Evolutionary conservation across 2,329 filamentous ascomycete species (phyloP), one percentile per base, ranked within the genome.

Genomic region (Phialemoniopsis sp.): DNA sequence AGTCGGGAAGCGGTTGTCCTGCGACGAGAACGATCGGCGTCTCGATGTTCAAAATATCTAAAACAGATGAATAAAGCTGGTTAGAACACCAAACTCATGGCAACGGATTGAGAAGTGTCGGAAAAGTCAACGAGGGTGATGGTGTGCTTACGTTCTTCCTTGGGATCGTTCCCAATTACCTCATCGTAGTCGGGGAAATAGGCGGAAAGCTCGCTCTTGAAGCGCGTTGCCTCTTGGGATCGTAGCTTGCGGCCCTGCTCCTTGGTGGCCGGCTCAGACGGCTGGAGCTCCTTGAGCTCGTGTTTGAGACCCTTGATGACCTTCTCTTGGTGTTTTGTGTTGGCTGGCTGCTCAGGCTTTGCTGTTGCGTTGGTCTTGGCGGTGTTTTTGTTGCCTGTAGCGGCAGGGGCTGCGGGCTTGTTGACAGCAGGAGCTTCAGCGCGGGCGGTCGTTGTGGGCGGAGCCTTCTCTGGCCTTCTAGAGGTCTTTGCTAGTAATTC

Each of bases 111-210:
- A 34, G 36, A 28, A 42, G 18, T 29, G 35, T 28, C 33, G 41
- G 26, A 32, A 13, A 3, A 16, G 34, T 42, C 30, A 29, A 36
- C 32, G 28, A 14, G n/a, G 31, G 13, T 42, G 28, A 9, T 28
- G 35, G 21, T 16, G 16, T 30, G 70, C 78, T 59, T 75, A 90
- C 89, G 84, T 51, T 84, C 72, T 63, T 90, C 84, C 52, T 85
- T 85, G 30, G 82, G 79, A 46, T 88, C 83, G 57, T 94, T 87
- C 46, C 87, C 89, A 64, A 97, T 89, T 49, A 96, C 79, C 58
- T 95, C 88, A 63, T 96, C 90, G 62, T 95, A 97, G 55, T 94
- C 90, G 38, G 87, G 82, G 56, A 97, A 96, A 65, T 95, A 97
- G 35, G 81, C 78, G 29, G 89, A 84, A 45, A 97, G 73, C 57